These are phyloP conservation scores for Populus ilicifolia DNA, from an alignment of 345 rosid species.

Conservation along the genomic window DNA sequence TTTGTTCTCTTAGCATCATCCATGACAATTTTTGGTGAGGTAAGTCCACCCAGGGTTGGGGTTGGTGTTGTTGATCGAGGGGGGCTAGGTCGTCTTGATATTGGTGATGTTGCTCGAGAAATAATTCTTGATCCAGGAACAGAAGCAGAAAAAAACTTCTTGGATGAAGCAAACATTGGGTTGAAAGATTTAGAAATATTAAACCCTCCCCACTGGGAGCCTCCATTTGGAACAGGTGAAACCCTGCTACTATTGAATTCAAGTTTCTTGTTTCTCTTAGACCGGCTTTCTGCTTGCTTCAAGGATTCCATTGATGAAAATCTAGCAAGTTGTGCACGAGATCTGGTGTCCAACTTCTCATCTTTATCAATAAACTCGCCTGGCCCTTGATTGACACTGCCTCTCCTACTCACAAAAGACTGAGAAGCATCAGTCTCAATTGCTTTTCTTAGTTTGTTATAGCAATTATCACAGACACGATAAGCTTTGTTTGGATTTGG, in stretches of 20 bases:
- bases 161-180: slow-evolving; percentile 89
- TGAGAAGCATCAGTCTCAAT: slow-evolving; percentile 63
- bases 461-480: slow-evolving; percentile 93
- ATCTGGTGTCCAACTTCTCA: slow-evolving; percentile 74
- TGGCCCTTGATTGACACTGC: slow-evolving; percentile 58
- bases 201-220: slow-evolving; percentile 83
- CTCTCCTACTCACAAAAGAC: slow-evolving; percentile 72
- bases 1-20: slow-evolving; percentile 77
- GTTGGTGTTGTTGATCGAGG: slow-evolving; percentile 99
- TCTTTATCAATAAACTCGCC: slow-evolving; percentile 60
- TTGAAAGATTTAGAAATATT: slow-evolving; percentile 72
- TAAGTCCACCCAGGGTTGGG: slow-evolving; percentile 85
- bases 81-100: slow-evolving; percentile 89
- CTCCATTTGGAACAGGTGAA: slow-evolving; percentile 86
- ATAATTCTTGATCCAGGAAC: slow-evolving; percentile 99
- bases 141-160: slow-evolving; percentile 95
- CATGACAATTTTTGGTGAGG: slow-evolving; percentile 66
- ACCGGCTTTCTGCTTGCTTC: slow-evolving; percentile 65
- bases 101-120: slow-evolving; percentile 98
- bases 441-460: slow-evolving; percentile 66
- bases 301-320: slow-evolving; percentile 80
- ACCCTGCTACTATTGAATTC: slow-evolving; percentile 96
- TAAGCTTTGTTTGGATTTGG: slow-evolving; percentile 90
- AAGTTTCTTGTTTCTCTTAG: slow-evolving; percentile 79
- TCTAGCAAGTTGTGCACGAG: slow-evolving; percentile 76